Percentiles rank a stretch among this genome's conserved stretches.
Conservation (phyloP, 2,329 filamentous ascomycete genomes). For the Curvularia hawaiiensis region DNA sequence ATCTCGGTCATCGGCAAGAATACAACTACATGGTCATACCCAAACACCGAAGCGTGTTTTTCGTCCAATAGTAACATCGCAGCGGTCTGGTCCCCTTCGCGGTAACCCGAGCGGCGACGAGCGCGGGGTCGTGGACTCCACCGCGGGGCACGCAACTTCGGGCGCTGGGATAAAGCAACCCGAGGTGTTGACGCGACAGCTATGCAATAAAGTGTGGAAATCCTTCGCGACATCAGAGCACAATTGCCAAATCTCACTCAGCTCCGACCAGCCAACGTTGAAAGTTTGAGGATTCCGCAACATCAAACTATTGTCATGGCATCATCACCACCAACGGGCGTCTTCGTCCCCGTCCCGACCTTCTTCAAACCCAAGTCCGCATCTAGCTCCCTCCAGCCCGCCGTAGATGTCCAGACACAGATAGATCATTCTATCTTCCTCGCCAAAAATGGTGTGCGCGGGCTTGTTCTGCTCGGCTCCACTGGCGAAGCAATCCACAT, state of each 20-base stretch:
- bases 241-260: neutral
- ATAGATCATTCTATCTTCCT: constrained; percentile 64
- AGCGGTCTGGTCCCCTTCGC: constrained; percentile 5
- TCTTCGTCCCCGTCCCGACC: constrained; percentile 59
- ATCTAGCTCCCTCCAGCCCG: constrained; percentile 54
- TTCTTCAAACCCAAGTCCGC: constrained; percentile 62
- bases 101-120: constrained; percentile 27
- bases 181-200: constrained; percentile 28
- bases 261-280: too few species aligned
- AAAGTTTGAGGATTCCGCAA: neutral
- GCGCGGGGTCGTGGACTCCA: constrained; percentile 34
- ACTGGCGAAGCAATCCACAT: constrained; percentile 70
- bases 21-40: neutral
- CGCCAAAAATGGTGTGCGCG: constrained; percentile 63
- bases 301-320: constrained; percentile 30
- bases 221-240: neutral
- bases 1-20: neutral
- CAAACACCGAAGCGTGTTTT: neutral
- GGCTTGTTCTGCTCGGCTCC: constrained; percentile 66
- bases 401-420: constrained; percentile 64
- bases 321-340: constrained; percentile 43
- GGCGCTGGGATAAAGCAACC: constrained; percentile 29
- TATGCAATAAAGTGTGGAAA: constrained; percentile 6
- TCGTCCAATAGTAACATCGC: constrained; percentile 1
- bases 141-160: constrained; percentile 32